Evolutionary conservation across 495 filamentous ascomycete species (phyloP).

Genomic region (Aspergillus coremiiformis): DNA sequence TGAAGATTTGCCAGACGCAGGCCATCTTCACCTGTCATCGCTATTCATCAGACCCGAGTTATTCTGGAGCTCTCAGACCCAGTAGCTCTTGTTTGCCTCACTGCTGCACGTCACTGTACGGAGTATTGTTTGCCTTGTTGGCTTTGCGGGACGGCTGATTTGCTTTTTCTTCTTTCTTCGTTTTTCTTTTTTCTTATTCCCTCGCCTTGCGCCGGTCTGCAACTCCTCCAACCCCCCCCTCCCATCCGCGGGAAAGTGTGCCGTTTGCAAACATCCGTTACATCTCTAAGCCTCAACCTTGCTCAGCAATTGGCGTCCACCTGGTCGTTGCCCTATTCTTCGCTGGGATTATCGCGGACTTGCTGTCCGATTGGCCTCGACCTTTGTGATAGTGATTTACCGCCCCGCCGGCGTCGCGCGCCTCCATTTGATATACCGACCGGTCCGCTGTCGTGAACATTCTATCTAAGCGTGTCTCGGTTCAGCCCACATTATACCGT

Average conservation of each 20-base stretch:
- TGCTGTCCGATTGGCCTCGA: not conserved
- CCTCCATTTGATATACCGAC: not conserved
- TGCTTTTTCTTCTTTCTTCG: too few species aligned
- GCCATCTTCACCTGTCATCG: not conserved
- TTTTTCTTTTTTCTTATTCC: slow-evolving; percentile 1
- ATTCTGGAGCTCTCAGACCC: not conserved
- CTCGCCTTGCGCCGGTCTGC: slow-evolving; percentile 2
- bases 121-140: not conserved
- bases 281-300: not conserved
- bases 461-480: not conserved
- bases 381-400: not conserved
- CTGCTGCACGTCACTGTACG: not conserved
- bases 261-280: not conserved
- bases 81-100: not conserved
- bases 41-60: not conserved
- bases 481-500: not conserved
- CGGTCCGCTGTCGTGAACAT: not conserved
- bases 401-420: not conserved
- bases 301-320: not conserved
- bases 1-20: slow-evolving; percentile 6
- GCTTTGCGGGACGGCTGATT: not conserved
- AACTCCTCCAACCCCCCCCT: slow-evolving; percentile 9
- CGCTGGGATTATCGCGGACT: not conserved
- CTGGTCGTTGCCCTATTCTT: not conserved
- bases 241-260: not conserved